Conservation (phyloP, 2,329 filamentous ascomycete genomes). For the Clarireedia hainanense region DNA sequence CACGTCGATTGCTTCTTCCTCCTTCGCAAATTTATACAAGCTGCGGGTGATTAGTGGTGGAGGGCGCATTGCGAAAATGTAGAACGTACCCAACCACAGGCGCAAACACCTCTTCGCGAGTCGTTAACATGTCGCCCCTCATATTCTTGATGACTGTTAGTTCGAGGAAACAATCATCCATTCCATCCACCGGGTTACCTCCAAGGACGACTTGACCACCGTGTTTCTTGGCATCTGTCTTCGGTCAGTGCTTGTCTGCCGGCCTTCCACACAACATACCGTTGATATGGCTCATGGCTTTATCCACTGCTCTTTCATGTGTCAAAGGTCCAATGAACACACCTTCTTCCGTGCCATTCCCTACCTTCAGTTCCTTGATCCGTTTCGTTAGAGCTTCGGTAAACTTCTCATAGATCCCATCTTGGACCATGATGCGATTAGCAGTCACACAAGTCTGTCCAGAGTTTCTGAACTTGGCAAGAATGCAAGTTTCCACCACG, state of each 20-base stretch:
- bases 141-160: slow-evolving; percentile 81
- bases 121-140: slow-evolving; percentile 38
- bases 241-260: background rate
- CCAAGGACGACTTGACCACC: background rate
- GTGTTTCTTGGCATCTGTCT: slow-evolving; percentile 51
- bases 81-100: slow-evolving; percentile 53
- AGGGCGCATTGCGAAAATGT: background rate
- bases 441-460: no score
- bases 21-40: slow-evolving; percentile 55
- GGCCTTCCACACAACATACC: background rate
- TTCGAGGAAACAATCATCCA: slow-evolving; percentile 48
- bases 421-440: no score
- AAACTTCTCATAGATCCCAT: background rate
- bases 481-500: no score
- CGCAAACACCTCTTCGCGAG: slow-evolving; percentile 73
- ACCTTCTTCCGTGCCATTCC: background rate
- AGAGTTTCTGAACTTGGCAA: no score
- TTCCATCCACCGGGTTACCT: background rate
- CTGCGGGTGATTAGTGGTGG: background rate
- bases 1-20: slow-evolving; percentile 72
- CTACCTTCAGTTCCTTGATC: background rate
- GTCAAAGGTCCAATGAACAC: background rate
- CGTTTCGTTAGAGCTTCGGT: background rate
- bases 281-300: slow-evolving; percentile 68
- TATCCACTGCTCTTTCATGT: slow-evolving; percentile 33